phyloP scores from a whole-genome alignment of 139 green algal species.

The Pseudopediastrum boryanum region DNA sequence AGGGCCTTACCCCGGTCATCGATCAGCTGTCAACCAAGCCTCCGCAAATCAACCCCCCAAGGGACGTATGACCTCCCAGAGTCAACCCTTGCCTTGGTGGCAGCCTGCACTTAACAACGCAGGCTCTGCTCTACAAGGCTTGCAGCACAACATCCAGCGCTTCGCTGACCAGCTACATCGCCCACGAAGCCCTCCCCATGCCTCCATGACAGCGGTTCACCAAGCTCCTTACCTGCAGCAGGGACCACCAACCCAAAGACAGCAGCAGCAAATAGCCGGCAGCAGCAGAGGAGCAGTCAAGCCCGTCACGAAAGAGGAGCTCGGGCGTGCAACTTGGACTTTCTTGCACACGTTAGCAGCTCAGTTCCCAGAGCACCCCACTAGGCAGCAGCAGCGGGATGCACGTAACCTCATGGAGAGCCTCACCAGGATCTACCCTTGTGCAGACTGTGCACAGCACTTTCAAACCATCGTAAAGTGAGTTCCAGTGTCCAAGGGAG shows the following conservation, averaged over 20 bases:
- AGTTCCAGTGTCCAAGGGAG: no score
- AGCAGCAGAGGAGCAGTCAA: not conserved
- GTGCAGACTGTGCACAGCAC: constrained; percentile 88
- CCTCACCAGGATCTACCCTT: constrained; percentile 92
- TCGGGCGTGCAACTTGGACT: constrained; percentile 91
- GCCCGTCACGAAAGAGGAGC: constrained; percentile 63
- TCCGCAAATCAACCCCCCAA: not conserved
- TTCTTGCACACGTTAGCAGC: constrained; percentile 94
- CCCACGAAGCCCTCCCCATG: not conserved
- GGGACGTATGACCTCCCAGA: no score
- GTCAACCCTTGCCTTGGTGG: constrained; percentile 37
- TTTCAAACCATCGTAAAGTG: constrained; percentile 84
- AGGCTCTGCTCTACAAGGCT: constrained; percentile 18
- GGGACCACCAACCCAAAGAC: no score
- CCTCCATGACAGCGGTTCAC: constrained; percentile 5
- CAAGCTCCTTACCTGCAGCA: no score
- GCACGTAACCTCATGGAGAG: constrained; percentile 65
- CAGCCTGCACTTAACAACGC: not conserved
- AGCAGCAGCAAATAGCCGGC: not conserved
- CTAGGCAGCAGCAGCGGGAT: constrained; percentile 78
- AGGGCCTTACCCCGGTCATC: constrained; percentile 42
- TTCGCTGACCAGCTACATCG: constrained; percentile 14
- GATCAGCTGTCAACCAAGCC: constrained; percentile 34
- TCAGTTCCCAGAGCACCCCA: constrained; percentile 87
- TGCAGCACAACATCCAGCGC: constrained; percentile 34